Evolutionary conservation across 176 grass and related monocot genomes (phyloP).

Genomic region (Oryza glumipatula): DNA sequence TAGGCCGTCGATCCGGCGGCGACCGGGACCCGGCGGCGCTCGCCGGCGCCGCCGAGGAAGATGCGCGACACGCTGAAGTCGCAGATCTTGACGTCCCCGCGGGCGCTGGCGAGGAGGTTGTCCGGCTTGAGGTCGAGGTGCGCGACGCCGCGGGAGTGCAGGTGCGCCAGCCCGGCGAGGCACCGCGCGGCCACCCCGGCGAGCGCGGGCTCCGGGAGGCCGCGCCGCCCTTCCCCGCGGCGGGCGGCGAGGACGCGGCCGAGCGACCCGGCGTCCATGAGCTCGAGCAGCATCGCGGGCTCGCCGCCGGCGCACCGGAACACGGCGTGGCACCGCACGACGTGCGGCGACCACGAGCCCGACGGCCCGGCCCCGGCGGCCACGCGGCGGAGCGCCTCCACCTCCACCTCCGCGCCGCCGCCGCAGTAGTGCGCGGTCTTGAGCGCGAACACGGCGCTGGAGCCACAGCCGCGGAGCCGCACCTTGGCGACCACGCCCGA

Average conservation of each 20-base stretch:
- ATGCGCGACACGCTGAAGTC: constrained; percentile 54
- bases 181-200: constrained; percentile 50
- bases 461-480: constrained; percentile 32
- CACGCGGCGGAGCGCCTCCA: constrained; percentile 43
- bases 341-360: constrained; percentile 37
- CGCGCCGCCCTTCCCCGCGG: not conserved
- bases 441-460: constrained; percentile 50
- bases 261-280: constrained; percentile 64
- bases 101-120: constrained; percentile 41
- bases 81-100: constrained; percentile 42
- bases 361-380: too few species aligned
- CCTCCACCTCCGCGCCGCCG: not conserved
- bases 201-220: constrained; percentile 40
- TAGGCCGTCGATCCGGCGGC: constrained; percentile 15
- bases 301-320: not conserved
- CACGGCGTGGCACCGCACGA: constrained; percentile 51
- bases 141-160: constrained; percentile 41
- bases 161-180: constrained; percentile 42
- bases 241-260: constrained; percentile 17
- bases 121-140: constrained; percentile 53
- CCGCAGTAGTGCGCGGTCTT: constrained; percentile 34
- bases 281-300: constrained; percentile 44
- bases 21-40: constrained; percentile 24
- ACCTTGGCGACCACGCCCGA: constrained; percentile 57
- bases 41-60: not conserved